Percentiles rank a stretch among this genome's conserved stretches.
These are phyloP conservation scores for Kwoniella sp. DNA, from an alignment of 768 basidiomycete genomes.

Conservation along the genomic window DNA sequence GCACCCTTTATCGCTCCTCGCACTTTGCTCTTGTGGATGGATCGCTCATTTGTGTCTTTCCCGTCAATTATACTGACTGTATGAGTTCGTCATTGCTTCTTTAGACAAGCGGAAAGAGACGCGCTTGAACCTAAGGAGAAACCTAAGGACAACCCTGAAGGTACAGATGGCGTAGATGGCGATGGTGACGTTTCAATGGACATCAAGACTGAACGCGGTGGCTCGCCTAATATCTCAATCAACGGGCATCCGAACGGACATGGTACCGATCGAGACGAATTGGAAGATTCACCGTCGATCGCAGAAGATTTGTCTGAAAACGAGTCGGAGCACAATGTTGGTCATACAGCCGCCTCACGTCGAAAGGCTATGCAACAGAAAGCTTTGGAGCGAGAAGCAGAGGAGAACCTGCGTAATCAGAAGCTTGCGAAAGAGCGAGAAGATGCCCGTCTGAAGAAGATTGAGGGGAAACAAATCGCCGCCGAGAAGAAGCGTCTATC, in stretches of 20 bases:
- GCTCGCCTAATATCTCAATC: constrained; percentile 27
- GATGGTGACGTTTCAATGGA: constrained; percentile 49
- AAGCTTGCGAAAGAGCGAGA: constrained; percentile 78
- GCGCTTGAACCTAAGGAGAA: constrained; percentile 48
- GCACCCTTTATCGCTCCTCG: too few relatives aligned
- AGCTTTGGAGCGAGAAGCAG: constrained; percentile 55
- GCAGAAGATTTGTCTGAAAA: constrained; percentile 60
- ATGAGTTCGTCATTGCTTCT: not conserved
- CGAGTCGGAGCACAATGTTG: constrained; percentile 57
- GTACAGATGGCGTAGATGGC: constrained; percentile 12
- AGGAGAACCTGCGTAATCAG: constrained; percentile 60
- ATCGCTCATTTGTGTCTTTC: too few relatives aligned
- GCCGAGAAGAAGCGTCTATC: constrained; percentile 81
- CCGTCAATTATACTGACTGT: not conserved
- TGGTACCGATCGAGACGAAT: constrained; percentile 35
- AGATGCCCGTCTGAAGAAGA: constrained; percentile 73
- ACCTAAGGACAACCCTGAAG: constrained; percentile 21
- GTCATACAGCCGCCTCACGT: constrained; percentile 30
- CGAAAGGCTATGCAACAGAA: constrained; percentile 47
- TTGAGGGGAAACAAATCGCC: constrained; percentile 75
- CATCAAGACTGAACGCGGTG: constrained; percentile 29
- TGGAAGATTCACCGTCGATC: constrained; percentile 36
- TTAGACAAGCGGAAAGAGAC: constrained; percentile 52
- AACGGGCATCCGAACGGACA: constrained; percentile 27
- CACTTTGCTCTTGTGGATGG: too few relatives aligned